phyloP scores from a whole-genome alignment of 2,329 filamentous ascomycete genomes.

The Aureobasidium mangrovei region DNA sequence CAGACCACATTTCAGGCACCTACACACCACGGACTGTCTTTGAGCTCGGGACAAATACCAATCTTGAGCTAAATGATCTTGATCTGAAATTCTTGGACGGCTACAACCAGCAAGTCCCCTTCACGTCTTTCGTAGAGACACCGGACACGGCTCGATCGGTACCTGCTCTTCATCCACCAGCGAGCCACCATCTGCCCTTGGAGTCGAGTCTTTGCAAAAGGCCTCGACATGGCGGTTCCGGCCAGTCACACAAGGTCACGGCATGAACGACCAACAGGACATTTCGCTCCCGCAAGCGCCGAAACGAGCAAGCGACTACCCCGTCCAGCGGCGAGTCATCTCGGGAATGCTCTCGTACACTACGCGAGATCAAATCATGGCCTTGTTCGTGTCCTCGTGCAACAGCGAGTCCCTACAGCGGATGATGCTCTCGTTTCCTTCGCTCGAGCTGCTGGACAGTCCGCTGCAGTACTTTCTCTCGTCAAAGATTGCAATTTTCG shows the following conservation, averaged over 20 bases:
- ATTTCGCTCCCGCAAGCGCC: slow-evolving; percentile 31
- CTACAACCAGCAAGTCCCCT: slow-evolving; percentile 37
- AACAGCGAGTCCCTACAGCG: slow-evolving; percentile 41
- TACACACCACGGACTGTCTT: slow-evolving; percentile 37
- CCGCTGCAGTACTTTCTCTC: slow-evolving; percentile 54
- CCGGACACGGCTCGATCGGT: slow-evolving; percentile 18
- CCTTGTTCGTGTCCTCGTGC: slow-evolving; percentile 53
- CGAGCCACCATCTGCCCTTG: slow-evolving; percentile 23
- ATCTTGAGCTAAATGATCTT: slow-evolving; percentile 37
- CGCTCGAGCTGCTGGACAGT: slow-evolving; percentile 51
- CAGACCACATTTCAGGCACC: slow-evolving; percentile 22
- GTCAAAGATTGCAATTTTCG: slow-evolving; percentile 20
- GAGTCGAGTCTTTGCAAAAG: slow-evolving; percentile 31
- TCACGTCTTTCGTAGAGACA: slow-evolving; percentile 30
- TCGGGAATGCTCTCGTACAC: slow-evolving; percentile 34
- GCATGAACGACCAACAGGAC: slow-evolving; percentile 30
- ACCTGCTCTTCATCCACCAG: slow-evolving; percentile 20
- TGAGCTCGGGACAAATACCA: slow-evolving; percentile 37
- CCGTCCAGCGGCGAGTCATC: slow-evolving; percentile 34
- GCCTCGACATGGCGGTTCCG: slow-evolving; percentile 38
- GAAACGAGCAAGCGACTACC: slow-evolving; percentile 24
- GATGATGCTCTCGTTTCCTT: slow-evolving; percentile 54
- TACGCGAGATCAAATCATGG: slow-evolving; percentile 52
- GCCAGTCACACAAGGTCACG: slow-evolving; percentile 29
- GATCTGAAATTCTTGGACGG: slow-evolving; percentile 38